phyloP scores from a whole-genome alignment of 331 rosid species.

The Pyrus hybrid region DNA sequence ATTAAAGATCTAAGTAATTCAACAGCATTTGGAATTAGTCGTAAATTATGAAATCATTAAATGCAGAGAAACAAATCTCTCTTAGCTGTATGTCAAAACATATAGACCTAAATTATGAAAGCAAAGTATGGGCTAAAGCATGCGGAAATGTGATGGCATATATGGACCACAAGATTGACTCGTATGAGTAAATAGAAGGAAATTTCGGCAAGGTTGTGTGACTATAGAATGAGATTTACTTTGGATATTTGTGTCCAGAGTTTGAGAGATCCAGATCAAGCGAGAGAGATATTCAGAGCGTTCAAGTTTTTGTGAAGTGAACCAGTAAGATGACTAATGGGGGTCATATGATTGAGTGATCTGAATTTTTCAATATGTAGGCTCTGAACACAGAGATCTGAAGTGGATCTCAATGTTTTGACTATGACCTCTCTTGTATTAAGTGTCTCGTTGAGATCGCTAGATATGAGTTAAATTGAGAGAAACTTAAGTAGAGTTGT shows the following conservation, averaged over 20 bases:
- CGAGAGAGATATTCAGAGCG: too few relatives aligned
- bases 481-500: too few relatives aligned
- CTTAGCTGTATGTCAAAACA: background rate
- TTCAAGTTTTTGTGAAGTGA: too few relatives aligned
- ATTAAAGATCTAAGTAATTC: background rate
- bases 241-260: fast-evolving
- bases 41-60: background rate
- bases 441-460: too few relatives aligned
- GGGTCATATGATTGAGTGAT: too few relatives aligned
- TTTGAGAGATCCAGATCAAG: too few relatives aligned
- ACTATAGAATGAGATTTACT: too few relatives aligned
- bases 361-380: too few relatives aligned
- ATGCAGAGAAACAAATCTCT: background rate
- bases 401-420: too few relatives aligned
- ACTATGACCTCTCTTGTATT: background rate
- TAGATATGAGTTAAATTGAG: too few relatives aligned
- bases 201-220: background rate
- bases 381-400: too few relatives aligned
- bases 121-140: background rate
- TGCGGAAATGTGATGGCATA: background rate
- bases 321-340: too few relatives aligned
- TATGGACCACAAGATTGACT: background rate
- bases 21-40: background rate
- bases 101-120: background rate
- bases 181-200: background rate